phyloP scores from a whole-genome alignment of 2,329 filamentous ascomycete species.

The Microsporum ferrugineum region DNA sequence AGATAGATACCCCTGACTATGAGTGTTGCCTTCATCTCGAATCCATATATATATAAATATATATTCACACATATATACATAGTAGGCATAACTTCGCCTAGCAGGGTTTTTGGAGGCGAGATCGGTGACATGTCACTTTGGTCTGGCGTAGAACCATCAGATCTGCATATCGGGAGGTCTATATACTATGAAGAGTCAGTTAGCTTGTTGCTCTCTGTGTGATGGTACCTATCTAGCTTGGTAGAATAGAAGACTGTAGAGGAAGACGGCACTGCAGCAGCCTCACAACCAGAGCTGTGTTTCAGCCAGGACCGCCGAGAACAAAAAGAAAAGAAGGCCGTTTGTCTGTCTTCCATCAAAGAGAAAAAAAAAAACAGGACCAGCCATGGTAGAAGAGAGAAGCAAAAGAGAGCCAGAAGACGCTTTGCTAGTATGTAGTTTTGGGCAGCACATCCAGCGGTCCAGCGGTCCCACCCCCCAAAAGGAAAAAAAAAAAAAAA shows the following conservation, averaged over 20 bases:
- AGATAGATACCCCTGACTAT: not conserved
- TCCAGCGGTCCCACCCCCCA: not conserved
- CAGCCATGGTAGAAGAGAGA: not conserved
- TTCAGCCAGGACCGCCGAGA: not conserved
- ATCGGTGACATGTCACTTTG: not conserved
- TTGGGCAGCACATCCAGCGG: not conserved
- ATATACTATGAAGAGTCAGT: not conserved
- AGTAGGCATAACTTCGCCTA: not conserved
- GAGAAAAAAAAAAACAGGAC: not conserved
- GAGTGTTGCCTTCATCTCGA: not conserved
- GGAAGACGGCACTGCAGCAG: no score
- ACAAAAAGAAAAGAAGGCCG: not conserved
- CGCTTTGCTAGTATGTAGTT: not conserved
- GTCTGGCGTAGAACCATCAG: not conserved
- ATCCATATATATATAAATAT: not conserved
- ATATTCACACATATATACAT: not conserved
- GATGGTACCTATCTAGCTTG: not conserved
- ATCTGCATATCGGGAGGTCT: not conserved
- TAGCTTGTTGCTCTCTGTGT: not conserved
- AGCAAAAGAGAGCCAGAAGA: not conserved
- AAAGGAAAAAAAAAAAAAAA: not conserved
- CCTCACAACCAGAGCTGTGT: not conserved
- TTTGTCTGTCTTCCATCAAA: not conserved
- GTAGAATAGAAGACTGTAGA: not conserved
- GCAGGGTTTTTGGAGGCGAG: constrained; percentile 2